Base-by-base conservation (phyloP, 495 filamentous ascomycete species). In the Trichocladium uniseriatum region DNA sequence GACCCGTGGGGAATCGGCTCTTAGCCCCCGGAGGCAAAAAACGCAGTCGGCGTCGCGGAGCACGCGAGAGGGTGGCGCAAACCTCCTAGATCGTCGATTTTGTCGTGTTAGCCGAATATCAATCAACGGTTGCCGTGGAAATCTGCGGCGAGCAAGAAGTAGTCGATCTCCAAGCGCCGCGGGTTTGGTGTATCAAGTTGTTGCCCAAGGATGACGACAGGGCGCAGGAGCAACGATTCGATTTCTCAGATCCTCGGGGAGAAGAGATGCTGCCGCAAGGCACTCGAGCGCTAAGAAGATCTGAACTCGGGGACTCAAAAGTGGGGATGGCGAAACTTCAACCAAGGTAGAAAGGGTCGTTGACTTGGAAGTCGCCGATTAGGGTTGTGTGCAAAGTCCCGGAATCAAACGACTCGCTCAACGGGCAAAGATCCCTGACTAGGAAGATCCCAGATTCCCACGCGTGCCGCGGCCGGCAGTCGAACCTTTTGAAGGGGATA, bases 291-390 rank as follows among this genome's bases (percentile, higher is more conserved):
- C n/a, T 24, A 37, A 27, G n/a, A 40, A 48, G 51, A 44, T 46
- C 48, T 52, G 54, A 44, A 45, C 49, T 58, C 43, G 56, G 45
- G n/a, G 52, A 49, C 46, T 52, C 49, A 48, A 54, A 52, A 58
- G 60, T 59, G 61, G 62, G 45, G 62, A 59, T 59, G 54, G 24
- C 38, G 45, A 55, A 52, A 45, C 40, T 45, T 51, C 47, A 45
- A 35, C 47, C 32, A 60, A 53, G 48, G 54, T 53, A 48, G 48
- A 40, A 43, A 54, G 40, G 34, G 44, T 37, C 48, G n/a, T 39
- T 56, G 39, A 11, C 15, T 27, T 34, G 56, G 46, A 27, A 53
- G 55, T 59, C 32, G 56, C 51, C 45, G 58, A 61, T 54, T 54
- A 48, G 45, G 55, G 51, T 53, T 52, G 53, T 53, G 56, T 55